Evolutionary conservation across 768 basidiomycete genomes (phyloP).

Genomic region (Peribolospora kevripleyi): DNA sequence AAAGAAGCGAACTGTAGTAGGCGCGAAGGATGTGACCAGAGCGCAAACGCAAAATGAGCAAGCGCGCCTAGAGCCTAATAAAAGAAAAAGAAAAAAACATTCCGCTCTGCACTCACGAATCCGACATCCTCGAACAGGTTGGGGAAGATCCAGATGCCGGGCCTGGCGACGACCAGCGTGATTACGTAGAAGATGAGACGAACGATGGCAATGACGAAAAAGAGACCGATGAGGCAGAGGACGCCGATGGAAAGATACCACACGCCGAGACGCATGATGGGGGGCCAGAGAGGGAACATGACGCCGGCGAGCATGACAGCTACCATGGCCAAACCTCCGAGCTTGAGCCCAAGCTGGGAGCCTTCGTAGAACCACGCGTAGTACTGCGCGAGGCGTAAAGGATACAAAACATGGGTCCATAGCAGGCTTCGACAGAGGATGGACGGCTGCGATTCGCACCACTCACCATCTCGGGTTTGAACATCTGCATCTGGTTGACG

Average conservation of each 20-base stretch:
- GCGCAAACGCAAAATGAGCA: not conserved
- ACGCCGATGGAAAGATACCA: slow-evolving; percentile 82
- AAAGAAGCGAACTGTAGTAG: slow-evolving; percentile 67
- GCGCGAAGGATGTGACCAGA: not conserved
- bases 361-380: slow-evolving; percentile 96
- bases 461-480: too few species aligned
- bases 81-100: not conserved
- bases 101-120: slow-evolving; percentile 41
- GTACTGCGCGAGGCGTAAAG: slow-evolving; percentile 27
- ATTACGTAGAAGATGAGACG: slow-evolving; percentile 81
- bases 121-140: slow-evolving; percentile 94
- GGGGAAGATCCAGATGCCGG: slow-evolving; percentile 98
- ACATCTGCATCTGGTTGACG: too few species aligned
- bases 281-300: slow-evolving; percentile 98
- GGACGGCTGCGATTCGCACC: slow-evolving; percentile 18
- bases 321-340: slow-evolving; percentile 77
- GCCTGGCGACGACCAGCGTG: slow-evolving; percentile 58
- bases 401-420: too few species aligned
- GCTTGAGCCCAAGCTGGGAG: slow-evolving; percentile 75
- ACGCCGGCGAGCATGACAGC: slow-evolving; percentile 80
- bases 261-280: slow-evolving; percentile 70
- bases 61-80: not conserved
- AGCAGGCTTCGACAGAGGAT: too few species aligned
- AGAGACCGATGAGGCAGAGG: slow-evolving; percentile 63
- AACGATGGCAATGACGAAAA: slow-evolving; percentile 73